phyloP scores from a whole-genome alignment of 2,329 filamentous ascomycete species.

The Neonectria punicea region DNA sequence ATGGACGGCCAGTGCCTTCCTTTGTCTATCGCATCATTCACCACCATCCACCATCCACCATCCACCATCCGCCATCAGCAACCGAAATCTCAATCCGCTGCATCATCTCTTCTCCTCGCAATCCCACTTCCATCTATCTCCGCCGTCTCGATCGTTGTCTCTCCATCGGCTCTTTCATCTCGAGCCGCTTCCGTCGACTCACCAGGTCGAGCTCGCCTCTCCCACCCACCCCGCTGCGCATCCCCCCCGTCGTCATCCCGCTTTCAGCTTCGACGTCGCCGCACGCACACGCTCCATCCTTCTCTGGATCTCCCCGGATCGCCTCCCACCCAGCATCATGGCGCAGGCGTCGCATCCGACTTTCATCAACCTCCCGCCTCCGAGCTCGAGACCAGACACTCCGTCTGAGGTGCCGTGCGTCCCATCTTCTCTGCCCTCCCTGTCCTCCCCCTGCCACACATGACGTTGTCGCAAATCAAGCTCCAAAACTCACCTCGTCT shows the following conservation, averaged over 20 bases:
- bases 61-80: neutral
- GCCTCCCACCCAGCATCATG: slow-evolving; percentile 45
- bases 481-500: slow-evolving; percentile 23
- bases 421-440: slow-evolving; percentile 1
- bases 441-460: slow-evolving; percentile 4
- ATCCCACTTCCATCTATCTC: neutral
- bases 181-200: neutral
- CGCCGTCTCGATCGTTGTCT: neutral
- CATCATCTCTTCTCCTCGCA: neutral
- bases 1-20: neutral
- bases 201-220: neutral
- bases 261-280: neutral
- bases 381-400: slow-evolving; percentile 83
- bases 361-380: slow-evolving; percentile 85
- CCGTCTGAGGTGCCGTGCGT: slow-evolving; percentile 91
- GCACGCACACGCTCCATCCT: neutral
- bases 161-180: neutral
- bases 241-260: neutral
- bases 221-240: neutral
- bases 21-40: neutral
- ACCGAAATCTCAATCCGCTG: neutral
- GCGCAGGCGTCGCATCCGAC: slow-evolving; percentile 65
- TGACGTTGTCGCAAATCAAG: slow-evolving; percentile 12
- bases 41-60: neutral
- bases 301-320: neutral